Evolutionary conservation across 345 rosid species (phyloP), one percentile per base, ranked within the genome.

Genomic region (Eucalyptus pauciflora): DNA sequence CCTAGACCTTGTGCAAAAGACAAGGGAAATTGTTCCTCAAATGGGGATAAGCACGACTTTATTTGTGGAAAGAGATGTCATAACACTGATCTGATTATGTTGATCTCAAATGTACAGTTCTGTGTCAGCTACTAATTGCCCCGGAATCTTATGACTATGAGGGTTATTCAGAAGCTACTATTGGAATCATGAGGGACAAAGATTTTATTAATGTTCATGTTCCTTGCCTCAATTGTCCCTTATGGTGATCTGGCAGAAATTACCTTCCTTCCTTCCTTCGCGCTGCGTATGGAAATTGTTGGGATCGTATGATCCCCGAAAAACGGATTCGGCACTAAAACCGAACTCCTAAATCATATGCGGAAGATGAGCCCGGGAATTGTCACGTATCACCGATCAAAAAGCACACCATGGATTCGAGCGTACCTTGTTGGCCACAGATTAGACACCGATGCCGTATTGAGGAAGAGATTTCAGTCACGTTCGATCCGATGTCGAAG

Each of bases 1-100:
- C 93, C 94, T 96, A 89, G 98, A 96, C 87, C 98, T 96, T 90
- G 97, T 96, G 88, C 94, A 95, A 62, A 96, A 96, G 94, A 95
- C 95, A 51, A 88, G 96, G 88, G 90, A 93, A 81, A 95, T 95
- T 48, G 92, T 97, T 90, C 99, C 99, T 9, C 95, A 95, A 50
- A 94, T 96, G 88, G 97, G 96, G 88, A n/a, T 96, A 89, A 96
- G 95, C 92, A 96, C 71, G 99, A 97, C 91, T 97, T 96, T 85
- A 98, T 97, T 50, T 93, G 95, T 27, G 97, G 99, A 95, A 94
- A 80, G 94, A 88, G 46, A 64, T 89, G 67, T 29, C 91, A 46
- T 80, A 15, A 87, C 10, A 9, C 67, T 87, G 33, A 6, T 85
- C 52, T 60, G 29, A 67, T 64, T 80, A n/a, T 80, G 69, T 25